phyloP scores from a whole-genome alignment of 331 rosid species.

The Cucumis variabilis region DNA sequence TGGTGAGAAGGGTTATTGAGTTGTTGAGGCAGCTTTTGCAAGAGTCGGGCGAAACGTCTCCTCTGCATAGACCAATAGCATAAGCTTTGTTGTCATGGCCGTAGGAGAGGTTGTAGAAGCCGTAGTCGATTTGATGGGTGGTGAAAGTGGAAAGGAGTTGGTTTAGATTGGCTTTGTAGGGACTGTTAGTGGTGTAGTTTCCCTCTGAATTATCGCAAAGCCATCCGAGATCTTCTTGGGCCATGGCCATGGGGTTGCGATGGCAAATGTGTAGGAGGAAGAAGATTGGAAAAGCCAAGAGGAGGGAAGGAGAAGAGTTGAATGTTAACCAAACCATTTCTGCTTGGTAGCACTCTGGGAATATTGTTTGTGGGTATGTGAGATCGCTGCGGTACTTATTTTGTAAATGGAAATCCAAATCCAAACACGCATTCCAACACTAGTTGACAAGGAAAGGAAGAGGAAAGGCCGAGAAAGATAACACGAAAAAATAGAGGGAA shows the following conservation, averaged over 20 bases:
- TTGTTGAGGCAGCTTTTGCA: slow-evolving; percentile 47
- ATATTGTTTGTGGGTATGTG: no score
- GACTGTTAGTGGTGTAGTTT: slow-evolving; percentile 40
- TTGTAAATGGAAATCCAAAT: no score
- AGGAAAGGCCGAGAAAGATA: no score
- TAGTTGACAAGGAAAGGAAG: no score
- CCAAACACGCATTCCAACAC: no score
- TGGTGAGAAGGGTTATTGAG: slow-evolving; percentile 17
- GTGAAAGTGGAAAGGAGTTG: slow-evolving; percentile 38
- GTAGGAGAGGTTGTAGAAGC: slow-evolving; percentile 49
- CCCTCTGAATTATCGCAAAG: slow-evolving; percentile 20
- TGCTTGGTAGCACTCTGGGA: no score
- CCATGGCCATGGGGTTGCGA: neutral
- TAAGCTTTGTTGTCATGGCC: slow-evolving; percentile 27
- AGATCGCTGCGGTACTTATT: no score
- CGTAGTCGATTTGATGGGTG: slow-evolving; percentile 24
- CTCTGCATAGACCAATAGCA: slow-evolving; percentile 58
- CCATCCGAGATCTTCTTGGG: neutral
- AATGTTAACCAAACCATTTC: neutral
- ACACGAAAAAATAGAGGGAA: no score
- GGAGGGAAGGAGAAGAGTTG: neutral
- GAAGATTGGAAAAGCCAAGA: neutral
- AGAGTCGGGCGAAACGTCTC: slow-evolving; percentile 33
- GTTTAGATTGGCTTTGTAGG: slow-evolving; percentile 42
- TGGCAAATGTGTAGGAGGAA: no score